Percentiles rank a stretch among this genome's conserved stretches.
phyloP scores from a whole-genome alignment of 2,329 filamentous ascomycete species.

The Paraphoma chrysanthemicola region DNA sequence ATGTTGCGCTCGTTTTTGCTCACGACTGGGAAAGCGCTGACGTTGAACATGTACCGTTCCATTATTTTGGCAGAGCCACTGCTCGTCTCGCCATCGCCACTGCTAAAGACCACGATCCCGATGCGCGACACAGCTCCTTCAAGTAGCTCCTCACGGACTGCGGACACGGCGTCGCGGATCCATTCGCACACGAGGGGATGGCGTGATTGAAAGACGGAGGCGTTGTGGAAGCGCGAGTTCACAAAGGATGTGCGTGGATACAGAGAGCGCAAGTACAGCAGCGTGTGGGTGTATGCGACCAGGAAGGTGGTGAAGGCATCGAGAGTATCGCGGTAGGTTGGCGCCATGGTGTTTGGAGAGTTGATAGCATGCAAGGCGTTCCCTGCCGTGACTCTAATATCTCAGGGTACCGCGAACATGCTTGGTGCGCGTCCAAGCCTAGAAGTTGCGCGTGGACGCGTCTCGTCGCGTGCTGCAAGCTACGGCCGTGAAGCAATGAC shows the following conservation, averaged over 20 bases:
- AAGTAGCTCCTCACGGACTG: slow-evolving; percentile 73
- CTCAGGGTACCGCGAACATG: too few relatives aligned
- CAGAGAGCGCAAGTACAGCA: slow-evolving; percentile 81
- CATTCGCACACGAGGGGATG: slow-evolving; percentile 87
- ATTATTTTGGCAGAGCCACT: slow-evolving; percentile 55
- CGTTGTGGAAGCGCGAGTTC: slow-evolving; percentile 80
- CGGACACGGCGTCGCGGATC: slow-evolving; percentile 80
- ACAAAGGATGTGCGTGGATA: slow-evolving; percentile 83
- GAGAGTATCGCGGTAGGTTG: slow-evolving; percentile 60
- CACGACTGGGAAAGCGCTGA: slow-evolving; percentile 63
- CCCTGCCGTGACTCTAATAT: slow-evolving; percentile 2
- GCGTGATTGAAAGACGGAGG: slow-evolving; percentile 82
- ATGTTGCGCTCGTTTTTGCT: slow-evolving; percentile 56
- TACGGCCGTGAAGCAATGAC: not conserved
- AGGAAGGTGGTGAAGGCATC: slow-evolving; percentile 79
- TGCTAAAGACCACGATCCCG: slow-evolving; percentile 63
- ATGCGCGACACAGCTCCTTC: slow-evolving; percentile 60
- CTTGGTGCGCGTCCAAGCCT: too few relatives aligned
- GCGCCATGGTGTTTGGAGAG: slow-evolving; percentile 24
- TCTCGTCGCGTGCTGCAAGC: not conserved
- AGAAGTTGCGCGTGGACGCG: not conserved
- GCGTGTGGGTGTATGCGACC: slow-evolving; percentile 81
- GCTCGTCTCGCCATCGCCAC: slow-evolving; percentile 26
- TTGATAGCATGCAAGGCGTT: slow-evolving; percentile 10
- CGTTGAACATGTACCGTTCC: slow-evolving; percentile 67